A percentile compares a stretch with the other conserved stretches of the same genome.
These are phyloP conservation scores for Chytridium lagenaria DNA, from an alignment of 371 early-diverging fungal species.

Conservation along the genomic window DNA sequence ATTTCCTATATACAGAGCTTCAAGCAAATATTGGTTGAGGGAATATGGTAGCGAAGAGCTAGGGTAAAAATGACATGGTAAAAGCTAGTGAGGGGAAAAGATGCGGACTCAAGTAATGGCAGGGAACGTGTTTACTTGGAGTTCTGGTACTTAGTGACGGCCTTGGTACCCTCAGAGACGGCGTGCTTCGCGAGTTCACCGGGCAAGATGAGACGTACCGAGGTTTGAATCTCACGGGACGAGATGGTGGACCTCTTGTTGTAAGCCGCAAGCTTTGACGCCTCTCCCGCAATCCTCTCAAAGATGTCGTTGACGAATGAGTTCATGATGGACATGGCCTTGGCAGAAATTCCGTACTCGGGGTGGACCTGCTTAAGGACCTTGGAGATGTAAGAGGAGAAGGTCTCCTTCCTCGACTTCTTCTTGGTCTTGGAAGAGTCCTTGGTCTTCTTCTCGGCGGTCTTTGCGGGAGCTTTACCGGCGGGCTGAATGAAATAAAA, in stretches of 20 bases:
- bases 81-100: too few species aligned
- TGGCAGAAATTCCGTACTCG: slow-evolving; percentile 97
- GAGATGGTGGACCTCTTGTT: slow-evolving; percentile 95
- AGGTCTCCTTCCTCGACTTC: slow-evolving; percentile 81
- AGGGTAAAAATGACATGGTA: too few species aligned
- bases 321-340: slow-evolving; percentile 98
- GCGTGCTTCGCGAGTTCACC: slow-evolving; percentile 98
- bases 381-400: slow-evolving; percentile 95
- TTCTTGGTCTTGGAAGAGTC: slow-evolving; percentile 48
- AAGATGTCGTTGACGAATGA: slow-evolving; percentile 98
- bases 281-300: slow-evolving; percentile 87
- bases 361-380: slow-evolving; percentile 98
- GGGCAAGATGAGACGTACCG: slow-evolving; percentile 91
- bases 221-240: slow-evolving; percentile 94
- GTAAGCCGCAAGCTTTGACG: slow-evolving; percentile 90
- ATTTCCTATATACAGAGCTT: too few species aligned
- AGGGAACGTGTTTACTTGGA: slow-evolving; percentile 53
- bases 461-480: slow-evolving; percentile 65
- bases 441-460: slow-evolving; percentile 70
- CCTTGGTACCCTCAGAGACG: slow-evolving; percentile 97
- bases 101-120: too few species aligned
- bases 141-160: slow-evolving; percentile 94
- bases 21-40: too few species aligned
- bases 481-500: too few species aligned
- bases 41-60: too few species aligned